Evolutionary conservation across 1,284 basidiomycete genomes (phyloP).

Genomic region (Cryptococcus depauperatus): DNA sequence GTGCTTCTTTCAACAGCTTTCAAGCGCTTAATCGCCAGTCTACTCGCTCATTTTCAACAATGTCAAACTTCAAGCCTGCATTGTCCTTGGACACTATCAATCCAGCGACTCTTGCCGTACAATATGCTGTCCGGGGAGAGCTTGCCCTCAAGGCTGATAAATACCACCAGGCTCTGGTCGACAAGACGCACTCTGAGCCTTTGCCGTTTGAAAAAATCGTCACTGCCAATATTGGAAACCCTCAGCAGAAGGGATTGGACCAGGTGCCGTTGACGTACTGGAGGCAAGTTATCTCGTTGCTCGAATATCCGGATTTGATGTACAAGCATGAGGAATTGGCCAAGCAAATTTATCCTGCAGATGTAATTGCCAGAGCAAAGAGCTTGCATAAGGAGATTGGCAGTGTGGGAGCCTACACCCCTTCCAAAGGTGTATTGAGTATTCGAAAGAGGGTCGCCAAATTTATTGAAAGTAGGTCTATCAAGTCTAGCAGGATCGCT

Average conservation of each 20-base stretch:
- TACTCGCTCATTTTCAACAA: constrained; percentile 3
- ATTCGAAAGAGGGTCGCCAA: constrained; percentile 83
- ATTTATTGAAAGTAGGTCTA: constrained; percentile 68
- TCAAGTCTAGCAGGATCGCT: neutral
- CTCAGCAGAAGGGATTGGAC: constrained; percentile 88
- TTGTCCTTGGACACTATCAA: constrained; percentile 51
- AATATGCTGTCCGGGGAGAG: constrained; percentile 96
- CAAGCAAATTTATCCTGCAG: constrained; percentile 67
- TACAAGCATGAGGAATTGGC: constrained; percentile 56
- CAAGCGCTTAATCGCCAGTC: neutral
- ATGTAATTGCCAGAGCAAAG: constrained; percentile 75
- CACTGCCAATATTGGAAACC: constrained; percentile 95
- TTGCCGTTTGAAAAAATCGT: constrained; percentile 86
- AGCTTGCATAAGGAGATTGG: constrained; percentile 80
- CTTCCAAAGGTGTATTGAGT: constrained; percentile 83
- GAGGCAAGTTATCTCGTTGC: constrained; percentile 67
- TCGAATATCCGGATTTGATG: constrained; percentile 83
- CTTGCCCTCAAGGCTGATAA: constrained; percentile 89
- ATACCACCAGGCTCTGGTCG: constrained; percentile 61
- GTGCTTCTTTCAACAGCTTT: neutral
- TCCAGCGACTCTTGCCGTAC: constrained; percentile 73
- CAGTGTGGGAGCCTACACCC: constrained; percentile 90
- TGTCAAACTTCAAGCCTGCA: constrained; percentile 19
- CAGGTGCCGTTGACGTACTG: constrained; percentile 90
- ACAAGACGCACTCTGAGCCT: constrained; percentile 24